phyloP scores from a whole-genome alignment of 768 basidiomycete genomes.

The Leucogyrophana mollusca region DNA sequence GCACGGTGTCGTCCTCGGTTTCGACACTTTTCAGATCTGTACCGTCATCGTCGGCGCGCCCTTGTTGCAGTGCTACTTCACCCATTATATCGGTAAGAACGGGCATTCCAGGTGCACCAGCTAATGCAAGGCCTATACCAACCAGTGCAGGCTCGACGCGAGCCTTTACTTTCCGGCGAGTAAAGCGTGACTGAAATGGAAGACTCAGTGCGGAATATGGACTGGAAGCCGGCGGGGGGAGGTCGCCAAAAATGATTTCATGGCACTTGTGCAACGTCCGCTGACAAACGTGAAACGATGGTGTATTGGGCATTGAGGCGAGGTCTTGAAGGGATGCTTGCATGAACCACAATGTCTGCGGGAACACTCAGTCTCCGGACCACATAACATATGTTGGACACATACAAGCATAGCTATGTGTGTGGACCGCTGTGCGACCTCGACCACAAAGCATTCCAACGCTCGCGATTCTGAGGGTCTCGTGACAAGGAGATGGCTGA shows the following conservation, averaged over 20 bases:
- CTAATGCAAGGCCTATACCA: conserved; percentile 81
- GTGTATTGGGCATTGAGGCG: conserved; percentile 48
- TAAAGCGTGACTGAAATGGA: conserved; percentile 47
- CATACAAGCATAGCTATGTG: conserved; percentile 95
- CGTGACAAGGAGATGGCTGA: conserved; percentile 91
- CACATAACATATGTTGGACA: conserved; percentile 24
- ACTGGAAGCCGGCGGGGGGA: conserved; percentile 59
- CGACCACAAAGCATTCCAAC: conserved; percentile 90
- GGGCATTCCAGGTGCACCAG: conserved; percentile 77
- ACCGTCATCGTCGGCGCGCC: conserved; percentile 67
- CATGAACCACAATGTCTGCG: conserved; percentile 96
- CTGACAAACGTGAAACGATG: conserved; percentile 88
- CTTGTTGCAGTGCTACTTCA: conserved; percentile 86
- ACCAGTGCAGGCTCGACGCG: conserved; percentile 75
- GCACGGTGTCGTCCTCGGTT: conserved; percentile 42
- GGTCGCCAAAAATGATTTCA: conserved; percentile 93
- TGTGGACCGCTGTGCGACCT: conserved; percentile 85
- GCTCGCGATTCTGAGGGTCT: conserved; percentile 90
- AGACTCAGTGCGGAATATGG: conserved; percentile 66
- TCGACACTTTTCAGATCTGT: conserved; percentile 49
- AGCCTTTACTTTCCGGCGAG: conserved; percentile 66
- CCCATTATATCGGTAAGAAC: conserved; percentile 71
- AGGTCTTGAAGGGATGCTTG: conserved; percentile 92
- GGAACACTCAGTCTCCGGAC: conserved; percentile 8
- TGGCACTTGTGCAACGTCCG: conserved; percentile 89